phyloP scores from a whole-genome alignment of 2,329 filamentous ascomycete genomes.

The Acarospora socialis region DNA sequence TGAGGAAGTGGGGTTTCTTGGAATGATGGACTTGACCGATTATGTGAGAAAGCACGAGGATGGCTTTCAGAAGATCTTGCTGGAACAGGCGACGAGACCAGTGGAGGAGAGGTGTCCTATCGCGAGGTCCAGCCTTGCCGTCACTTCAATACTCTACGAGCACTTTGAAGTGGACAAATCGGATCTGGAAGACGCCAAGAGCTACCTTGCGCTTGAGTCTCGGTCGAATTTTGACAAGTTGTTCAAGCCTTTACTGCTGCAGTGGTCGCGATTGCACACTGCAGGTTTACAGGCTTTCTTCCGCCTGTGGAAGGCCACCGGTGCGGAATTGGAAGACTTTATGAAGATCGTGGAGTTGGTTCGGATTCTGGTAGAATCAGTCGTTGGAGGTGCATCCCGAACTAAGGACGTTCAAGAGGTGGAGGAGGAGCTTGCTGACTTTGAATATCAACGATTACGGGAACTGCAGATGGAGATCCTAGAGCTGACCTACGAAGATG shows the following conservation, averaged over 20 bases:
- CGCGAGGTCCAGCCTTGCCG: conserved; percentile 69
- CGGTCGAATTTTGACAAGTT: conserved; percentile 68
- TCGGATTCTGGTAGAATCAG: conserved; percentile 76
- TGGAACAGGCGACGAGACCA: conserved; percentile 72
- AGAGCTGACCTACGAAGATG: conserved; percentile 81
- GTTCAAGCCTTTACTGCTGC: conserved; percentile 74
- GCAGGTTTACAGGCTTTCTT: conserved; percentile 78
- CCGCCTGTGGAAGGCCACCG: conserved; percentile 80
- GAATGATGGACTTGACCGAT: conserved; percentile 94
- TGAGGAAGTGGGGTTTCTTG: conserved; percentile 69
- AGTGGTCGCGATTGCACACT: conserved; percentile 85
- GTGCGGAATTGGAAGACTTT: conserved; percentile 73
- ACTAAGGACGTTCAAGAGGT: conserved; percentile 75
- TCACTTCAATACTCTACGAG: conserved; percentile 81
- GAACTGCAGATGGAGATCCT: conserved; percentile 88
- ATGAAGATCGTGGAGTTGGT: conserved; percentile 86
- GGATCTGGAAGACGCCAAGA: conserved; percentile 64
- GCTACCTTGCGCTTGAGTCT: conserved; percentile 59
- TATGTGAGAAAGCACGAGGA: conserved; percentile 88
- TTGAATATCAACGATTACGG: conserved; percentile 63
- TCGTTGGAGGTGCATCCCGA: conserved; percentile 67
- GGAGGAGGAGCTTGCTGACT: conserved; percentile 76
- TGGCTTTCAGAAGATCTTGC: conserved; percentile 75
- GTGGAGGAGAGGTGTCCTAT: conserved; percentile 67
- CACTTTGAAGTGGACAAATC: conserved; percentile 87